These are phyloP conservation scores for Pneumocystis wakefieldiae DNA, from an alignment of 1,139 yeast species.

Conservation along the genomic window DNA sequence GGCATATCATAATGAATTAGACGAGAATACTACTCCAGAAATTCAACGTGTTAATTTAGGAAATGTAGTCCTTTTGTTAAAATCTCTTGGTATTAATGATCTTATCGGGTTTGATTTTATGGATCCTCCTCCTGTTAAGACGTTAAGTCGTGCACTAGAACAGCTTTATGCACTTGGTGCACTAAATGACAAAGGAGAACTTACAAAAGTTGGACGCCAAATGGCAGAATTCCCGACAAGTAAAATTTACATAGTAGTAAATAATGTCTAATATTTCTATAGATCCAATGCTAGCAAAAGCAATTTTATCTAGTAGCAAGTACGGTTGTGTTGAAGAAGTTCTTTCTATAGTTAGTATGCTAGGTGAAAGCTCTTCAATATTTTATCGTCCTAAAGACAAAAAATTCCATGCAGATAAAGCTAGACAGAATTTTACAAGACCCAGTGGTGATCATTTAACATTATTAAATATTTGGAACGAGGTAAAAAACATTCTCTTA, in stretches of 20 bases:
- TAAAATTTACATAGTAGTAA: background rate
- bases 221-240: constrained; percentile 74
- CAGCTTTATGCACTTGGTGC: constrained; percentile 78
- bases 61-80: constrained; percentile 71
- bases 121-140: constrained; percentile 66
- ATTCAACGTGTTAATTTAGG: constrained; percentile 83
- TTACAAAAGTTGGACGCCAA: constrained; percentile 63
- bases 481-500: background rate
- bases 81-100: constrained; percentile 78
- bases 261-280: constrained; percentile 21
- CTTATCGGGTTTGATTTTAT: constrained; percentile 71
- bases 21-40: constrained; percentile 75
- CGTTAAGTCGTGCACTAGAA: constrained; percentile 65
- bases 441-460: constrained; percentile 69
- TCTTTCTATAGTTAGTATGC: constrained; percentile 58
- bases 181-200: constrained; percentile 56
- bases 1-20: constrained; percentile 62
- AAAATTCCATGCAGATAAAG: constrained; percentile 48
- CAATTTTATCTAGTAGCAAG: constrained; percentile 47
- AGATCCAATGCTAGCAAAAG: constrained; percentile 76
- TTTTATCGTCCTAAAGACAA: constrained; percentile 64
- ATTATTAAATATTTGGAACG: constrained; percentile 51
- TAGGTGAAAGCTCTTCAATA: constrained; percentile 63
- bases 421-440: constrained; percentile 39
- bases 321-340: constrained; percentile 51